These are phyloP conservation scores for Smallanthus sonchifolius DNA, from an alignment of 129 eudicot species.

Conservation along the genomic window DNA sequence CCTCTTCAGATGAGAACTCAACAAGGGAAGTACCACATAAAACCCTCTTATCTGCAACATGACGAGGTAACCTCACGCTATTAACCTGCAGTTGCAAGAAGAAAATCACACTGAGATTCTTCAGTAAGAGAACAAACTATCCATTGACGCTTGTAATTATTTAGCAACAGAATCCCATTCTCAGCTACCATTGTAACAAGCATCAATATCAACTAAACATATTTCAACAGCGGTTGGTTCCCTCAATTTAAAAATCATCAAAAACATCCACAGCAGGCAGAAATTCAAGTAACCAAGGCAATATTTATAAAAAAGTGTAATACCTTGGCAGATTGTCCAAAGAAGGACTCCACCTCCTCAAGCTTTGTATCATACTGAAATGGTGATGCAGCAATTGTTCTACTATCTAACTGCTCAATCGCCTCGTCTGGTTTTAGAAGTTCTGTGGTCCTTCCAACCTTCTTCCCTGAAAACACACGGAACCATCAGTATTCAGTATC, in stretches of 20 bases:
- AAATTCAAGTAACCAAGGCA: not conserved
- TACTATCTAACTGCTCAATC: conserved; percentile 77
- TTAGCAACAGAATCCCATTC: not conserved
- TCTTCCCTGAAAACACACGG: conserved; percentile 44
- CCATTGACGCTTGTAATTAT: not conserved
- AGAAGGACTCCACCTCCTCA: conserved; percentile 86
- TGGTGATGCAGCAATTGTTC: conserved; percentile 90
- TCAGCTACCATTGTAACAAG: not conserved
- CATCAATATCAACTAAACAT: not conserved
- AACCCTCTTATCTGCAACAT: conserved; percentile 64
- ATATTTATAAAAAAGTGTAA: not conserved
- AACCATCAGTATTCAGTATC: not conserved
- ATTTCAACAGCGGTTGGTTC: no score
- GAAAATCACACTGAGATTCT: not conserved
- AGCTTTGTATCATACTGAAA: conserved; percentile 64
- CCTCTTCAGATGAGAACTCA: conserved; percentile 91
- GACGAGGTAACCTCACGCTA: conserved; percentile 93
- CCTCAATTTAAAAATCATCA: not conserved
- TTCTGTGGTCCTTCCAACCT: conserved; percentile 70
- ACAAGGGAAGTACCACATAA: conserved; percentile 82
- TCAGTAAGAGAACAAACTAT: not conserved
- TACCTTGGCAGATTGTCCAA: conserved; percentile 70
- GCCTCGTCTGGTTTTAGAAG: conserved; percentile 72
- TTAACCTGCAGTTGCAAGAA: conserved; percentile 53
- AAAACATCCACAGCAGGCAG: not conserved